Evolutionary conservation across 192 early-diverging fungal species (phyloP), one percentile per base, ranked within the genome.

Genomic region (Powellomyces hirtus): DNA sequence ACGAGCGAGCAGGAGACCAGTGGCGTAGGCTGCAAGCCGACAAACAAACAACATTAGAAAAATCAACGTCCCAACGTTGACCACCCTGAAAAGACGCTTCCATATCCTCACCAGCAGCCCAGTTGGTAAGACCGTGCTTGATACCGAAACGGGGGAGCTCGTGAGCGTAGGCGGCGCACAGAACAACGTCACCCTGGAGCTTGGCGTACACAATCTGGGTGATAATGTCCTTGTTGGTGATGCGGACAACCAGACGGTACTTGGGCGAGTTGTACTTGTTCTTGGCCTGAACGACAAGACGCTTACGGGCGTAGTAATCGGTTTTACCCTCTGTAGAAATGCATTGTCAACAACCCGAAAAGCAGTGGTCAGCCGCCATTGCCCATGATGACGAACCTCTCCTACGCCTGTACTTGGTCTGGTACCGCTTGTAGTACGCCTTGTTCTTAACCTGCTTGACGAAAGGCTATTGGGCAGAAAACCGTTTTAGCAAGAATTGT

Each of bases 241-340:
- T 90, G 66, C 97, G 94, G 69, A 99, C 97, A 75, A 97, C 95
- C 74, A 99, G 82, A 77, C 97, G 89, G 92, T 97, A 99, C 91
- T 99, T 99, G 81, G 95, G 95, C 62, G 94, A 91, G 91, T 99
- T 99, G 93, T 99, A 99, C 88, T 97, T 99, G 93, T 97, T 96
- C 92, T 99, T 99, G 72, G 97, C 97, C 86, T 99, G 97, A 76
- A 89, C 86, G n/a, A 98, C 90, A 67, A 99, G 87, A 76, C 92
- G 89, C 92, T 97, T 97, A 77, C 97, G 92, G 74, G 97, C 94
- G 77, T 96, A 97, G 95, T 98, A 99, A 89, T 99, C 97, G 80
- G 97, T 99, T 91, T 99, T 99, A 59, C 97, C 95, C 93, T 99
- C 95, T 56, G 29, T n/a, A n/a, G n/a, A n/a, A n/a, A n/a, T n/a